Conservation (phyloP, 805 yeast genomes). For the Vanderwaltozyma tropicalis region DNA sequence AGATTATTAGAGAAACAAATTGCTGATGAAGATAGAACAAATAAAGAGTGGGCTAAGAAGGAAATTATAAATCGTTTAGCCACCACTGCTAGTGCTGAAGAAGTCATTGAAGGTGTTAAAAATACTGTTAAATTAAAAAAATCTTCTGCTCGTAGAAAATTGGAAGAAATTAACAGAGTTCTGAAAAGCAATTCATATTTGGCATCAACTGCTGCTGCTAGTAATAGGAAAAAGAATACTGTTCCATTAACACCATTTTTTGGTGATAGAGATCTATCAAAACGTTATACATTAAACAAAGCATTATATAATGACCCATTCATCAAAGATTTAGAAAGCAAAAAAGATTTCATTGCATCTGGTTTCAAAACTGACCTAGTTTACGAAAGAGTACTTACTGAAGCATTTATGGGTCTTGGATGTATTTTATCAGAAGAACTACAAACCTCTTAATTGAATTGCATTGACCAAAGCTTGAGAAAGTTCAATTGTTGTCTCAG, state of each 20-base stretch:
- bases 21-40: slow-evolving; percentile 45
- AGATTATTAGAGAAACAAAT: slow-evolving; percentile 51
- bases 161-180: slow-evolving; percentile 32
- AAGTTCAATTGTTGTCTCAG: slow-evolving; percentile 18
- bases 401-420: slow-evolving; percentile 83
- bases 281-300: slow-evolving; percentile 38
- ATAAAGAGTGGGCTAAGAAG: slow-evolving; percentile 44
- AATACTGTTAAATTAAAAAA: slow-evolving; percentile 46
- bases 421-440: slow-evolving; percentile 64
- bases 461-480: slow-evolving; percentile 38
- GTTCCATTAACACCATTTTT: slow-evolving; percentile 89
- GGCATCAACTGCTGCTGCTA: slow-evolving; percentile 12
- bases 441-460: slow-evolving; percentile 36
- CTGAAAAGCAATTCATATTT: slow-evolving; percentile 29
- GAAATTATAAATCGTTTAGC: slow-evolving; percentile 47
- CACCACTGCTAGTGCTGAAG: slow-evolving; percentile 28
- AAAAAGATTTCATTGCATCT: slow-evolving; percentile 66
- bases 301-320: slow-evolving; percentile 52
- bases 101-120: slow-evolving; percentile 43
- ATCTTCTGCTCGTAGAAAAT: slow-evolving; percentile 50
- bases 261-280: slow-evolving; percentile 64
- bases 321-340: slow-evolving; percentile 40
- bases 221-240: slow-evolving; percentile 23
- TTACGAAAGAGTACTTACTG: slow-evolving; percentile 67
- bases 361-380: slow-evolving; percentile 70